Percentiles rank a stretch among this genome's conserved stretches.
Evolutionary conservation across 1,284 basidiomycete species (phyloP).

Genomic region (Papiliotrema flavescens): DNA sequence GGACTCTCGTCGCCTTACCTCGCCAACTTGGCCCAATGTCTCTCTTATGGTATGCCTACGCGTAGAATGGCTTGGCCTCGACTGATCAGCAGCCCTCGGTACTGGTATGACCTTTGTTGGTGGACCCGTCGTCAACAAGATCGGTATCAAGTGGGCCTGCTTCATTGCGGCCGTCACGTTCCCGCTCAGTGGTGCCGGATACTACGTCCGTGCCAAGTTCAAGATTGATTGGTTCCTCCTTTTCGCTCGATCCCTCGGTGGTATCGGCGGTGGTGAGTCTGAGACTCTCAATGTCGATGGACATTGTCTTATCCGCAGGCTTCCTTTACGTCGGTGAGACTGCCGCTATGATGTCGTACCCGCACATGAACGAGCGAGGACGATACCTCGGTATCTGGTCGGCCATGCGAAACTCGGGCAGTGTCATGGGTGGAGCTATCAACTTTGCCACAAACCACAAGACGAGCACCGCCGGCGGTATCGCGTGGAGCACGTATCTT

Average conservation of each 20-base stretch:
- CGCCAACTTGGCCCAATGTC: conserved; percentile 20
- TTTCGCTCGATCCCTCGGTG: conserved; percentile 6
- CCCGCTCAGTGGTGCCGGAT: conserved; percentile 17
- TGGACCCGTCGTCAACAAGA: conserved; percentile 34
- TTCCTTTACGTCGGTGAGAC: conserved; percentile 36
- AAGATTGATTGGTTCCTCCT: conserved; percentile 24
- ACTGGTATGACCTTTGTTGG: conserved; percentile 26
- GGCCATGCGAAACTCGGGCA: conserved; percentile 24
- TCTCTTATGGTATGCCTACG: conserved; percentile 16
- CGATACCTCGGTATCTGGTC: conserved; percentile 29
- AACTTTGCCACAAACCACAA: conserved; percentile 23
- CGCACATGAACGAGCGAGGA: conserved; percentile 20
- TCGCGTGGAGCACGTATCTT: conserved; percentile 27
- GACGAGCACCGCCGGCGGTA: conserved; percentile 13
- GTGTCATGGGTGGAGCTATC: conserved; percentile 19
- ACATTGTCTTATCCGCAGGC: conserved; percentile 14
- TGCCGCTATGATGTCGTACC: conserved; percentile 36
- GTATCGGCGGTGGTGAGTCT: too few species aligned
- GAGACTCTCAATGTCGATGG: neutral
- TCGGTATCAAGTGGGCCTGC: conserved; percentile 32
- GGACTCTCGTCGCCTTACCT: conserved; percentile 25
- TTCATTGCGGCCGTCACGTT: conserved; percentile 22
- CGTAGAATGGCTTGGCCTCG: neutral
- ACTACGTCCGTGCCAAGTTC: conserved; percentile 22
- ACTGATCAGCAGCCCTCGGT: neutral